Base-by-base conservation (phyloP, 2,329 filamentous ascomycete genomes). In the Hypoxylon sp. region DNA sequence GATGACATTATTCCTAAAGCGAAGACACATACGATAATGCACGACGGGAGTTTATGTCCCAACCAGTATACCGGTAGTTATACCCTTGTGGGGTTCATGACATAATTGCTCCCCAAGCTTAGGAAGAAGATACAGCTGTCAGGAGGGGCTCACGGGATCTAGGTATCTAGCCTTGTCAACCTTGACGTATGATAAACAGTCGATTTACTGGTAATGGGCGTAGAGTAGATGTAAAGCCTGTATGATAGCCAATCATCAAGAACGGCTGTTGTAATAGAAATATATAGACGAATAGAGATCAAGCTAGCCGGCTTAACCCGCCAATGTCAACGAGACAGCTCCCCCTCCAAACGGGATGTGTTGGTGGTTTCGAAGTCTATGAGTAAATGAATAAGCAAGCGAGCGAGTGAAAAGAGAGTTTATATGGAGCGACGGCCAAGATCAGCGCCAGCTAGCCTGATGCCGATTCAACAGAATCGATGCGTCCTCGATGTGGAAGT, bases 31-130 rank as follows among this genome's bases (percentile, higher is more conserved):
- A 31, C 51, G 35, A 13, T 25, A 23, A n/a, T 32, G 45, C 25
- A 43, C 30, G 43, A 54, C 51, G 45, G 13, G 29, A 51, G 34
- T 30, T 25, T 32, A 42, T 16, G 41, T 37, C 16, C 36, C 49
- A 40, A 26, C 30, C 34, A 41, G 31, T 13, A 25, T 32, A 19
- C 26, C 34, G 30, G 31, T 41, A 8, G 30, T 30, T 50, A 48
- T 45, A 40, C 12, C 29, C 21, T 13, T 34, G 52, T 54, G 53
- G 49, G 12, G 49, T 35, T 38, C 35, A 59, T 59, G 56, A 59
- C 56, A 57, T 57, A 59, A 57, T 53, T 48, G 20, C 42, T 38
- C 34, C 29, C 46, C 46, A 54, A 27, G 30, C 35, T 55, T 38
- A 37, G 49, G 38, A 32, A 46, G 41, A 9, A 36, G 37, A 20